Percentiles rank a stretch among this genome's conserved stretches.
Evolutionary conservation across 371 early-diverging fungal species (phyloP).

Genomic region (Circinella umbellata): DNA sequence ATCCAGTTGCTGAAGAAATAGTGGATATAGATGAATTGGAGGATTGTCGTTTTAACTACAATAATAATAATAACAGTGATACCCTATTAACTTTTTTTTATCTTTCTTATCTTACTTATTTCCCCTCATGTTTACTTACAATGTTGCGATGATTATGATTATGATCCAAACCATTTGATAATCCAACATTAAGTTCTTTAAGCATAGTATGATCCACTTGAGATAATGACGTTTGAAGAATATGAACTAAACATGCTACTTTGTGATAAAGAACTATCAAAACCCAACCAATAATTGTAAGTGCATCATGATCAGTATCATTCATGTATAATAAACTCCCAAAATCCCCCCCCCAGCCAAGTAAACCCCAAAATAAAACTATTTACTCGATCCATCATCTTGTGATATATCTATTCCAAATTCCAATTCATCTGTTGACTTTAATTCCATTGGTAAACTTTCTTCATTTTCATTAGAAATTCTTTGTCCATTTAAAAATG

Average conservation of each 20-base stretch:
- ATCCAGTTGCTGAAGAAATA: conserved; percentile 15
- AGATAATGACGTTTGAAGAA: conserved; percentile 42
- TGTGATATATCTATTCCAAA: conserved; percentile 88
- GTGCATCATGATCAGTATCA: neutral
- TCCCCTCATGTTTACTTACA: neutral
- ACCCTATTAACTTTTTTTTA: neutral
- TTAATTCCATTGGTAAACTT: conserved; percentile 66
- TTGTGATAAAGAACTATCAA: conserved; percentile 71
- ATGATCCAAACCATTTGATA: conserved; percentile 14
- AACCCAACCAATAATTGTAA: neutral
- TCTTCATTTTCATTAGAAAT: conserved; percentile 73
- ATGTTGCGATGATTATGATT: conserved; percentile 5
- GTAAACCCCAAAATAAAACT: neutral
- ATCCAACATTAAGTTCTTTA: conserved; percentile 27
- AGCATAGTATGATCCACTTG: conserved; percentile 41
- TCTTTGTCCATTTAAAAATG: conserved; percentile 82
- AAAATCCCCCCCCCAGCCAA: neutral
- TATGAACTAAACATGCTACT: conserved; percentile 64
- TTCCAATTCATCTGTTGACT: conserved; percentile 72
- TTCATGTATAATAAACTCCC: neutral
- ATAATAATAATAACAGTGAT: neutral
- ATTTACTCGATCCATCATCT: conserved; percentile 57
- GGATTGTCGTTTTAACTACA: conserved; percentile 17
- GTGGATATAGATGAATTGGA: conserved; percentile 24
- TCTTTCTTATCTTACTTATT: neutral